A percentile compares a stretch with the other conserved stretches of the same genome.
phyloP scores from a whole-genome alignment of 495 filamentous ascomycete species.

The Chaetomium fimeti region DNA sequence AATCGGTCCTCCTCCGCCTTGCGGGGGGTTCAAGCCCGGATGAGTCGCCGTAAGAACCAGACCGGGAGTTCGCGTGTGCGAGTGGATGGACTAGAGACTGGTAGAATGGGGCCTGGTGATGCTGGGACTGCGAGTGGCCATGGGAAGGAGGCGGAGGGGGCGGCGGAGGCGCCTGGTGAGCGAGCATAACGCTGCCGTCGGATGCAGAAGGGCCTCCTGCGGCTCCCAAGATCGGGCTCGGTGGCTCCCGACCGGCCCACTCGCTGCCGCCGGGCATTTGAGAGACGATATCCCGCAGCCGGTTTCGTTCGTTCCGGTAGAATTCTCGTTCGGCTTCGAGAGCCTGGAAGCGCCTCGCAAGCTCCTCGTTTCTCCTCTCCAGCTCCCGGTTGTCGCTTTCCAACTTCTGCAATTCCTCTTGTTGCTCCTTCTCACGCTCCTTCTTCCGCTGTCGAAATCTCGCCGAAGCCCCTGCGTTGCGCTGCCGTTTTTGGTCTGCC shows the following conservation, averaged over 20 bases:
- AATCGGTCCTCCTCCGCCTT: constrained; percentile 47
- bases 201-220: constrained; percentile 31
- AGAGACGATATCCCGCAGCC: constrained; percentile 61
- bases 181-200: constrained; percentile 36
- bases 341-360: constrained; percentile 47
- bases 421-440: constrained; percentile 77
- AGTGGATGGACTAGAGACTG: constrained; percentile 21
- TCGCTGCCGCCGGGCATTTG: constrained; percentile 54
- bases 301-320: constrained; percentile 58
- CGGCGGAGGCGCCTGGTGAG: constrained; percentile 23
- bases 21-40: constrained; percentile 44
- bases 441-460: constrained; percentile 86
- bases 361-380: constrained; percentile 45
- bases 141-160: constrained; percentile 24
- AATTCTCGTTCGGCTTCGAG: constrained; percentile 49
- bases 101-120: constrained; percentile 21
- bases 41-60: constrained; percentile 33
- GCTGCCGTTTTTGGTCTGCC: constrained; percentile 86
- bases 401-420: constrained; percentile 61
- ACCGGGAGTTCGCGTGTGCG: constrained; percentile 27
- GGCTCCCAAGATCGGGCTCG: constrained; percentile 45
- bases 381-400: constrained; percentile 56
- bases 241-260: constrained; percentile 47
- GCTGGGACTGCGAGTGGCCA: constrained; percentile 25
- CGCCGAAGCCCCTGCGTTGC: constrained; percentile 90